Conservation (phyloP, 208 protist species). For the Naegleria lovaniensis region DNA sequence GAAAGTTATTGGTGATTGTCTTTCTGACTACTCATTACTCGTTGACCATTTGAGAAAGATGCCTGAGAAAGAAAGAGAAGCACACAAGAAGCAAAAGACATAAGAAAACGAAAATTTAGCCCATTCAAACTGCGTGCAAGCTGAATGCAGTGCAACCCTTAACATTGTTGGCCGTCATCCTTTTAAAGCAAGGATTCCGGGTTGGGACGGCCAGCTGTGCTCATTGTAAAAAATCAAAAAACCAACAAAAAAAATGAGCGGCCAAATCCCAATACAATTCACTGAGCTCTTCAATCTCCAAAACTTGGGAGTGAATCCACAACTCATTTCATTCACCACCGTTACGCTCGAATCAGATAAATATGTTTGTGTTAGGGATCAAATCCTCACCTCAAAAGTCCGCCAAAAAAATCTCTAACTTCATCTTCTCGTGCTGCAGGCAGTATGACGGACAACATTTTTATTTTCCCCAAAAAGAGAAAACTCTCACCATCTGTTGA, state of each 20-base stretch:
- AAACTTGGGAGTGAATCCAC: conserved; percentile 55
- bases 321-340: conserved; percentile 86
- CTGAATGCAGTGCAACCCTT: no score
- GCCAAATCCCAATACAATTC: neutral
- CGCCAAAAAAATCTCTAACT: conserved; percentile 78
- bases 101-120: no score
- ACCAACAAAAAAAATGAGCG: neutral
- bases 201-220: no score
- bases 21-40: neutral
- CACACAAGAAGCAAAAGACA: neutral
- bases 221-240: no score
- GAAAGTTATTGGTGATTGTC: conserved; percentile 5
- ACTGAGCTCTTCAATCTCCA: neutral
- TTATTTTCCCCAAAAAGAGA: no score
- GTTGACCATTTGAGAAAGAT: no score
- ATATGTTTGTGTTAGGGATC: conserved; percentile 93
- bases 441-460: no score
- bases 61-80: neutral
- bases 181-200: no score
- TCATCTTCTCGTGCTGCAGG: no score
- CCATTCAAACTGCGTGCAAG: no score
- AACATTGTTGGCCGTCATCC: no score
- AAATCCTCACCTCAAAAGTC: conserved; percentile 62
- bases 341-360: conserved; percentile 95
- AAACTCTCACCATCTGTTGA: no score